phyloP scores from a whole-genome alignment of 495 filamentous ascomycete species.

The Neurospora sp. region DNA sequence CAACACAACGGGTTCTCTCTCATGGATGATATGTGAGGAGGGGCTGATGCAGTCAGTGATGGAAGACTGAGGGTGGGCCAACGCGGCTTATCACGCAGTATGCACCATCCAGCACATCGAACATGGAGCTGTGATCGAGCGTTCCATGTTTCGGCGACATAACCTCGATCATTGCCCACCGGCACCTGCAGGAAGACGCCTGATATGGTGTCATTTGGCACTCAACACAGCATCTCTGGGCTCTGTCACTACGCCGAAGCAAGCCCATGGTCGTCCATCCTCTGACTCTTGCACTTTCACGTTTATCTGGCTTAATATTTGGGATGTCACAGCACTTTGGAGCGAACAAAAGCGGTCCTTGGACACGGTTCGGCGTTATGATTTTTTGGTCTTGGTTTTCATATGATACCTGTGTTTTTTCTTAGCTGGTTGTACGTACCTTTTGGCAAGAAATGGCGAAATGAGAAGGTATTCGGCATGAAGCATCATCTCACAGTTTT shows the following conservation, averaged over 20 bases:
- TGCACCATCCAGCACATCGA: not conserved
- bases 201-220: not conserved
- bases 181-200: not conserved
- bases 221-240: not conserved
- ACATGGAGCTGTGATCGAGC: not conserved
- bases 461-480: not conserved
- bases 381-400: not conserved
- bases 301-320: not conserved
- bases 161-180: not conserved
- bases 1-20: not conserved
- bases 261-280: not conserved
- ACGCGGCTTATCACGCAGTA: not conserved
- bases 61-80: not conserved
- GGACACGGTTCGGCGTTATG: not conserved
- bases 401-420: not conserved
- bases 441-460: not conserved
- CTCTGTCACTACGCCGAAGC: not conserved
- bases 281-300: not conserved
- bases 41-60: not conserved
- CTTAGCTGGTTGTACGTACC: not conserved
- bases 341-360: not conserved
- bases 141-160: not conserved
- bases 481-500: not conserved
- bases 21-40: not conserved
- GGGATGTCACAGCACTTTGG: not conserved